phyloP scores from a whole-genome alignment of 108 stramenopile genomes.

The Fistulifera pelliculosa region DNA sequence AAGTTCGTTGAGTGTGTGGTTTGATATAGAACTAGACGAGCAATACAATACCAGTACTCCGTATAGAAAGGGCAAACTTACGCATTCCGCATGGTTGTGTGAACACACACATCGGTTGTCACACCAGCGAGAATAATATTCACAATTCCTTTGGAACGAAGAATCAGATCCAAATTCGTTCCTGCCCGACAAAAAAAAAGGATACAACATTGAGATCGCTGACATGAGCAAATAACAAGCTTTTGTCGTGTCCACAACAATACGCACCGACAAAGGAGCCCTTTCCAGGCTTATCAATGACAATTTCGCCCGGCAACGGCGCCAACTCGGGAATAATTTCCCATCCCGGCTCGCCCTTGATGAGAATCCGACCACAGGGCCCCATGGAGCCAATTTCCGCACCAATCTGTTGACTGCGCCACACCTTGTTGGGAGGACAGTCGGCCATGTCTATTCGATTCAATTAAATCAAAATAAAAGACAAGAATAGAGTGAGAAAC shows the following conservation, averaged over 20 bases:
- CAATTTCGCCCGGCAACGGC: conserved; percentile 25
- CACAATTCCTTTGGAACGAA: conserved; percentile 25
- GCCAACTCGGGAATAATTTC: conserved; percentile 48
- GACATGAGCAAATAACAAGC: too few species aligned
- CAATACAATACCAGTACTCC: too few species aligned
- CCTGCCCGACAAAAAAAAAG: too few species aligned
- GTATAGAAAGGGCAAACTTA: too few species aligned
- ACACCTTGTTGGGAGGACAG: conserved; percentile 46
- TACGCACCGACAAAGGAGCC: conserved; percentile 29
- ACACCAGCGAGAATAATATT: conserved; percentile 45
- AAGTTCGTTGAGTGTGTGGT: too few species aligned
- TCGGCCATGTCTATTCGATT: conserved; percentile 30
- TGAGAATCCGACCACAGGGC: conserved; percentile 45
- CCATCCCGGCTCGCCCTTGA: conserved; percentile 53
- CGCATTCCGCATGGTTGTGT: conserved; percentile 48
- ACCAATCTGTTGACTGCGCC: conserved; percentile 44
- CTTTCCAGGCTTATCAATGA: conserved; percentile 44
- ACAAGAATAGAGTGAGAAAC: not conserved
- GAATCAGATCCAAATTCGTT: conserved; percentile 37
- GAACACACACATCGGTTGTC: conserved; percentile 53
- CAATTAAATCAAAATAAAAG: not conserved
- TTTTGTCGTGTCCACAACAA: too few species aligned
- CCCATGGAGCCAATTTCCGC: conserved; percentile 41
- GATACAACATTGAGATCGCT: too few species aligned
- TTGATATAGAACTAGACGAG: too few species aligned